A percentile compares a stretch with the other conserved stretches of the same genome.
These are phyloP conservation scores for Mrakia frigida DNA, from an alignment of 768 basidiomycete species.

Conservation along the genomic window DNA sequence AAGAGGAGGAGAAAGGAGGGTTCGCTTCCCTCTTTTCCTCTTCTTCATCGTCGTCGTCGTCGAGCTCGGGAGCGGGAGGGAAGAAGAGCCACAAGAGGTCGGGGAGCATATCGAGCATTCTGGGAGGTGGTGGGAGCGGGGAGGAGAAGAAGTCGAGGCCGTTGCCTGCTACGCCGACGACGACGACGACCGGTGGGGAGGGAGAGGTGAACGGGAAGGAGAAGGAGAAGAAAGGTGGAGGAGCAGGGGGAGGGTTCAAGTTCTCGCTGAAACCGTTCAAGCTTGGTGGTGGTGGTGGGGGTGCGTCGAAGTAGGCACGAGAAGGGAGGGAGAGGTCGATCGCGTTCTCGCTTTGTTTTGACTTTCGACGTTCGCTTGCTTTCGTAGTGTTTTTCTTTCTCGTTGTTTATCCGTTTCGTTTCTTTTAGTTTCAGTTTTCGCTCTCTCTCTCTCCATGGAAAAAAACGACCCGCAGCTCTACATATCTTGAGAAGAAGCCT, in stretches of 20 bases:
- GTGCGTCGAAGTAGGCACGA: background rate
- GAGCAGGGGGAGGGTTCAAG: constrained; percentile 17
- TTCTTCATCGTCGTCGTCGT: no score
- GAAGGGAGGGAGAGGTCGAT: background rate
- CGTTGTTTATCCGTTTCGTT: no score
- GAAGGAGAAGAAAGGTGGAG: background rate
- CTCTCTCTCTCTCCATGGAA: no score
- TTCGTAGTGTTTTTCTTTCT: background rate
- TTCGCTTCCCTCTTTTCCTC: constrained; percentile 28
- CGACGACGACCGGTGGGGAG: background rate
- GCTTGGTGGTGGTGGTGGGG: constrained; percentile 19
- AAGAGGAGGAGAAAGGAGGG: constrained; percentile 56
- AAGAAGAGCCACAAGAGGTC: constrained; percentile 16
- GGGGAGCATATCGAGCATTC: background rate
- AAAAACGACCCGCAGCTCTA: no score
- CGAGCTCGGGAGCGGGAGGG: background rate
- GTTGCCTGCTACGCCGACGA: constrained; percentile 8
- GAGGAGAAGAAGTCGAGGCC: constrained; percentile 5
- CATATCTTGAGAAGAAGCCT: no score
- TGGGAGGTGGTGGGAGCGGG: background rate
- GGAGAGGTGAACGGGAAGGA: background rate
- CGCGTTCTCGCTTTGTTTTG: background rate
- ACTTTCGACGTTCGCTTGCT: no score
- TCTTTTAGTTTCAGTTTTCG: no score
- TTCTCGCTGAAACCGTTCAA: constrained; percentile 27